Evolutionary conservation across 2,329 filamentous ascomycete species (phyloP).

Genomic region (Colletotrichum simmondsii): DNA sequence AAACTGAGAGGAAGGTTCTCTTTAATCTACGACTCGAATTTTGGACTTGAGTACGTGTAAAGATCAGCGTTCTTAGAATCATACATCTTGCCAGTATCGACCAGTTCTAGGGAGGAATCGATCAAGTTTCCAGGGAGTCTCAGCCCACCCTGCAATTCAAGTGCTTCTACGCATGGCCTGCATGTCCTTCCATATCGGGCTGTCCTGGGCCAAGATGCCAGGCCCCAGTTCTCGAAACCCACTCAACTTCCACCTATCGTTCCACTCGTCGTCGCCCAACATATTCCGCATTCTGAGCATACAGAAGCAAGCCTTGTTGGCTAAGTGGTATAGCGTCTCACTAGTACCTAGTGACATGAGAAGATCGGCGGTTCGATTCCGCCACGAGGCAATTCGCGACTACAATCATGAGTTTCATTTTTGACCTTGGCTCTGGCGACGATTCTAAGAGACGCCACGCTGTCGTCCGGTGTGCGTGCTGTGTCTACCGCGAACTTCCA

Average conservation of each 20-base stretch:
- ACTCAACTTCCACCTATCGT: neutral
- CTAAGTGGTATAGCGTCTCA: slow-evolving; percentile 34
- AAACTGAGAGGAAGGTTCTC: no score
- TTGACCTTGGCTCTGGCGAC: neutral
- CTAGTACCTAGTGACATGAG: slow-evolving; percentile 27
- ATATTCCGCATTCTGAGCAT: accelerated
- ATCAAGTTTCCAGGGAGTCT: neutral
- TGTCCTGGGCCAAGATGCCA: neutral
- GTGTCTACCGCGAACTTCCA: no score
- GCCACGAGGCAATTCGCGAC: slow-evolving; percentile 7
- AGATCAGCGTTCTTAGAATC: neutral
- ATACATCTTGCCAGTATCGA: neutral
- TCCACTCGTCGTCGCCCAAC: neutral
- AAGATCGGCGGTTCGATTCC: slow-evolving; percentile 32
- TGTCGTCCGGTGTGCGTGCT: no score
- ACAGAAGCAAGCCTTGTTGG: slow-evolving; percentile 9
- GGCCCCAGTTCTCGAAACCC: neutral
- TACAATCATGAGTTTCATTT: neutral
- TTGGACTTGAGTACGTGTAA: no score
- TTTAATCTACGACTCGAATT: no score
- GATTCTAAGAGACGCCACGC: neutral
- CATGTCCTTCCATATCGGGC: neutral
- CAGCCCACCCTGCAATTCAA: neutral
- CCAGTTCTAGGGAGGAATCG: neutral
- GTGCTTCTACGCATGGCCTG: neutral